Conservation (phyloP, 139 green algal genomes). For the Chlorella vulgaris region DNA sequence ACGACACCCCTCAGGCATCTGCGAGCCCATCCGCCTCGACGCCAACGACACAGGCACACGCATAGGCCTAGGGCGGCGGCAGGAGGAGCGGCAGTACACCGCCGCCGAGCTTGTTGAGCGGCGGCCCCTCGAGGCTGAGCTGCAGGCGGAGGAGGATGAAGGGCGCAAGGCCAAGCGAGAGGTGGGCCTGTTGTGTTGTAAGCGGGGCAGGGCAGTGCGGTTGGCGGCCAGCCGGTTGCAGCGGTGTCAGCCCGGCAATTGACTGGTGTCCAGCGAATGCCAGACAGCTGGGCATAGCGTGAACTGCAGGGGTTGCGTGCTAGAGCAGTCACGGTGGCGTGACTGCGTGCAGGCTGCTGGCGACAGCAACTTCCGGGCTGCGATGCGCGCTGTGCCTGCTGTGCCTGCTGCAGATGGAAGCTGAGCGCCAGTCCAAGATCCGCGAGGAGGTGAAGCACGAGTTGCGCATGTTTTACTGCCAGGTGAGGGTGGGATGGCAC, state of each 20-base stretch:
- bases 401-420: slow-evolving; percentile 64
- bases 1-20: slow-evolving; percentile 60
- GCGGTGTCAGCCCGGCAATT: too few relatives aligned
- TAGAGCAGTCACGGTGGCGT: too few relatives aligned
- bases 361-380: background rate
- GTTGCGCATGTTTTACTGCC: slow-evolving; percentile 81
- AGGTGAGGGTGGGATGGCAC: slow-evolving; percentile 77
- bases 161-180: slow-evolving; percentile 62
- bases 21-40: slow-evolving; percentile 78
- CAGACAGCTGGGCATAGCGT: too few relatives aligned
- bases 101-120: slow-evolving; percentile 72
- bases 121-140: slow-evolving; percentile 77
- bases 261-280: too few relatives aligned
- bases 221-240: too few relatives aligned
- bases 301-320: too few relatives aligned
- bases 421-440: slow-evolving; percentile 73
- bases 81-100: slow-evolving; percentile 82
- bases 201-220: background rate
- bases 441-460: slow-evolving; percentile 74
- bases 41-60: slow-evolving; percentile 54
- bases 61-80: slow-evolving; percentile 83
- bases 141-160: slow-evolving; percentile 84
- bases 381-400: background rate
- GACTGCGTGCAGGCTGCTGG: background rate
- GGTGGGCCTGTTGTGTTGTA: slow-evolving; percentile 43